Evolutionary conservation across 2,329 filamentous ascomycete species (phyloP).

Genomic region (Aspergillus aculeatus): DNA sequence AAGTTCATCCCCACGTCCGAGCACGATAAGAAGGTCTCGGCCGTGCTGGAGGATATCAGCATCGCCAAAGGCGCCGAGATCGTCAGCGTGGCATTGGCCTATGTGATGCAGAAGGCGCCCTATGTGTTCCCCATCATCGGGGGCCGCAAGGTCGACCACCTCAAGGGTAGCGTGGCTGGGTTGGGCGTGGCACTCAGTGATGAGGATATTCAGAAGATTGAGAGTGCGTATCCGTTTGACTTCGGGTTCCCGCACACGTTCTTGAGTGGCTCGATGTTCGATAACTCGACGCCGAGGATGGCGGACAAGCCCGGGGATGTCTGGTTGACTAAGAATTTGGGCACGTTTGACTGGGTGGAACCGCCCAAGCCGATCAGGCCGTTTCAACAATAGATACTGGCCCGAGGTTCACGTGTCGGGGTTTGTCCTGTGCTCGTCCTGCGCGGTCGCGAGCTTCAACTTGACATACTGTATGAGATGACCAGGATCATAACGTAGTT

Average conservation of each 20-base stretch:
- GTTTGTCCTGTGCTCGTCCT: no score
- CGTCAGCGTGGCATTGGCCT: constrained; percentile 46
- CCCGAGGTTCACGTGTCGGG: no score
- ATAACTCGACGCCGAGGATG: not conserved
- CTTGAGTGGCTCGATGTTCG: constrained; percentile 10
- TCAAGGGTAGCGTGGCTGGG: constrained; percentile 54
- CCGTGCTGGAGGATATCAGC: constrained; percentile 6
- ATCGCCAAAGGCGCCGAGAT: constrained; percentile 1
- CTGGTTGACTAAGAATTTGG: constrained; percentile 8
- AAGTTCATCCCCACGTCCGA: no score
- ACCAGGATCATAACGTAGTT: no score
- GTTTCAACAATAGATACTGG: no score
- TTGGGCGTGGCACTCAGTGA: constrained; percentile 51
- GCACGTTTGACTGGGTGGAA: constrained; percentile 10
- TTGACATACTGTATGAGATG: no score
- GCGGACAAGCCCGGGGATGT: constrained; percentile 1
- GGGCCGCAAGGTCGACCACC: constrained; percentile 50
- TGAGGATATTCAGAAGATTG: constrained; percentile 56
- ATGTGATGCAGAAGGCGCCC: constrained; percentile 47
- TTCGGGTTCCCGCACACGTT: constrained; percentile 52
- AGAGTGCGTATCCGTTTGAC: constrained; percentile 53
- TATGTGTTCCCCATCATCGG: constrained; percentile 56
- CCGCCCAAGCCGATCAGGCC: not conserved
- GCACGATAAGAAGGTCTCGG: constrained; percentile 7
- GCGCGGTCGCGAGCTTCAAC: no score